Percentiles rank a stretch among this genome's conserved stretches.
phyloP scores from a whole-genome alignment of 2,329 filamentous ascomycete species.

The Scortechinia acanthostroma region DNA sequence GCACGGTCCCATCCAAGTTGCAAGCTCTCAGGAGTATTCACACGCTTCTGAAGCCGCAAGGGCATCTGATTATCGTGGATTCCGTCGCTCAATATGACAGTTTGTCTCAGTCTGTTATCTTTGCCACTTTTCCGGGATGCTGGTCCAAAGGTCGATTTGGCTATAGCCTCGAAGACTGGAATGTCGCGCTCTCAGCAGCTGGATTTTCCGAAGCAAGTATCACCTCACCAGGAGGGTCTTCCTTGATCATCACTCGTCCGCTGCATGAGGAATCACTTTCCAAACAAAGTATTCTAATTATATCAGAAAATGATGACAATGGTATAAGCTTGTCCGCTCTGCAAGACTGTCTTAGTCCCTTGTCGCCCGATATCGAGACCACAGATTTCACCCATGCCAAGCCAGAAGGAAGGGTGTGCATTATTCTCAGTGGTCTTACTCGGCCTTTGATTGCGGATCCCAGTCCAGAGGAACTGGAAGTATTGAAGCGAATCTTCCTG shows the following conservation, averaged over 20 bases:
- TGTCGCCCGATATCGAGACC: not conserved
- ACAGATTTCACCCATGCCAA: not conserved
- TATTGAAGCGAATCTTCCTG: not conserved
- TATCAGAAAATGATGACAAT: not conserved
- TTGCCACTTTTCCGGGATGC: not conserved
- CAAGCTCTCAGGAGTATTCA: slow-evolving; percentile 1
- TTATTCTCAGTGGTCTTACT: not conserved
- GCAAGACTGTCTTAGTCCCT: not conserved
- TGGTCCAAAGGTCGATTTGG: not conserved
- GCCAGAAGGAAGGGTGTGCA: not conserved
- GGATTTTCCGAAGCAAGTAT: not conserved
- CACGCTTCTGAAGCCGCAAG: not conserved
- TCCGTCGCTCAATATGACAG: not conserved
- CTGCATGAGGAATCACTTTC: too few species aligned
- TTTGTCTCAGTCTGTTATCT: not conserved
- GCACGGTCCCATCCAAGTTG: slow-evolving; percentile 15
- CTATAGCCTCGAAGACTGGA: too few species aligned
- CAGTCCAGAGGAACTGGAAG: not conserved
- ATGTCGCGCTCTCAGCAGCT: not conserved
- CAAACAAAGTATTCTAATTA: not conserved
- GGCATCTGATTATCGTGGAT: not conserved
- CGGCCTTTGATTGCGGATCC: not conserved
- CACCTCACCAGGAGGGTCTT: too few species aligned
- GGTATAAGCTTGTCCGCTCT: not conserved
- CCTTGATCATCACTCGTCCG: not conserved